Evolutionary conservation across 805 yeast genomes (phyloP).

Genomic region (Ogataea sp.): DNA sequence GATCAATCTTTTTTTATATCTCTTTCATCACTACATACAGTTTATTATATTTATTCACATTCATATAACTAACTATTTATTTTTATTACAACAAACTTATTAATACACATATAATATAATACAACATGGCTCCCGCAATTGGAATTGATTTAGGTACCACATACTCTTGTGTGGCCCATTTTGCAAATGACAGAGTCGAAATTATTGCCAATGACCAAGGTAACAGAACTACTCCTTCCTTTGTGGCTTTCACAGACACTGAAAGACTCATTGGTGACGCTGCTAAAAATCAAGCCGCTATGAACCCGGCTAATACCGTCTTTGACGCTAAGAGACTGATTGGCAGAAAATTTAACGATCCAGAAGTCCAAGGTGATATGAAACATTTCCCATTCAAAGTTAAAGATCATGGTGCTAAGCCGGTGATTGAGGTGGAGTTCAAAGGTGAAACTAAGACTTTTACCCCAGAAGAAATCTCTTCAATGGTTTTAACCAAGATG

Average conservation of each 20-base stretch:
- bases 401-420: conserved; percentile 76
- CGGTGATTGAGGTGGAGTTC: conserved; percentile 83
- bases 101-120: not conserved
- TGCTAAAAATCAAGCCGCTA: conserved; percentile 95
- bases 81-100: not conserved
- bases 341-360: conserved; percentile 82
- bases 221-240: conserved; percentile 96
- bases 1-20: too few species aligned
- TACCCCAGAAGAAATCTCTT: conserved; percentile 92
- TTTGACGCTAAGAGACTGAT: conserved; percentile 90
- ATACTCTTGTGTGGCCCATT: conserved; percentile 94
- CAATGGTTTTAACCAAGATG: conserved; percentile 73
- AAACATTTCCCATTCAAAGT: conserved; percentile 92
- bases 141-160: conserved; percentile 86
- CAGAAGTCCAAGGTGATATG: conserved; percentile 74
- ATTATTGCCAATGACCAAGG: conserved; percentile 98
- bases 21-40: too few species aligned
- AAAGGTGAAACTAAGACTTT: conserved; percentile 88
- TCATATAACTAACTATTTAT: not conserved
- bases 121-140: conserved; percentile 41
- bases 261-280: conserved; percentile 96
- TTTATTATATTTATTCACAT: not conserved
- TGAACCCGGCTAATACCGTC: conserved; percentile 86
- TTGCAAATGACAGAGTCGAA: conserved; percentile 86
- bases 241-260: conserved; percentile 87